Evolutionary conservation across 2,329 filamentous ascomycete genomes (phyloP).

Genomic region (Fusarium palustre): DNA sequence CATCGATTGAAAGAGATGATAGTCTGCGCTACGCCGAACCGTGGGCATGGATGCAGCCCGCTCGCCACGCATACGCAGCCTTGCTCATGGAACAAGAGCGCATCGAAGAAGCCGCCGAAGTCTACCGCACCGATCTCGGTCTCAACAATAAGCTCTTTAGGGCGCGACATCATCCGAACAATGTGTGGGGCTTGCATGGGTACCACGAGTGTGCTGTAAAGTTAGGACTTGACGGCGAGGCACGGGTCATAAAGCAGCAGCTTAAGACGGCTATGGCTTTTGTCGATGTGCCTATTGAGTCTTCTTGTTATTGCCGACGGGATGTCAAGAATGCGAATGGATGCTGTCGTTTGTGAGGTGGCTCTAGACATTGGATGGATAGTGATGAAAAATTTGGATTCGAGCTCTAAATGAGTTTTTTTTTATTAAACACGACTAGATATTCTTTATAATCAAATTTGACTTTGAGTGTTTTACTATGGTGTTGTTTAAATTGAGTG

Average conservation of each 20-base stretch:
- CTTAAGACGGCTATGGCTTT: constrained; percentile 64
- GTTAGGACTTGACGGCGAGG: constrained; percentile 57
- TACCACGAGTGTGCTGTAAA: constrained; percentile 74
- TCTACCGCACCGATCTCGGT: constrained; percentile 71
- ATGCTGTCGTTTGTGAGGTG: constrained; percentile 20
- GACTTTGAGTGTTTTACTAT: not conserved
- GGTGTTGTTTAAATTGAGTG: not conserved
- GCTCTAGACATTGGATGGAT: not conserved
- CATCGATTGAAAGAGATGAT: constrained; percentile 69
- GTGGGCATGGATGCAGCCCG: constrained; percentile 81
- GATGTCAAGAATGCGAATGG: constrained; percentile 14
- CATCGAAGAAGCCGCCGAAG: constrained; percentile 63
- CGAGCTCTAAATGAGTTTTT: not conserved
- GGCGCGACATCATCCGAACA: constrained; percentile 73
- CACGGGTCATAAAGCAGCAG: constrained; percentile 54
- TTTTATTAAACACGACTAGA: not conserved
- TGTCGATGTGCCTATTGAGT: constrained; percentile 68
- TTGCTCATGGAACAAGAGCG: constrained; percentile 72
- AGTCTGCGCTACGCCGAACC: constrained; percentile 75
- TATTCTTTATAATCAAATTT: not conserved
- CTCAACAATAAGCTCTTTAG: constrained; percentile 68
- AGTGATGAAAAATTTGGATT: not conserved
- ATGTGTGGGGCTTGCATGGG: constrained; percentile 79
- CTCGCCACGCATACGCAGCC: constrained; percentile 75
- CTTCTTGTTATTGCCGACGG: constrained; percentile 46